Base-by-base conservation (phyloP, 2,329 filamentous ascomycete genomes). In the Colletotrichum siamense region DNA sequence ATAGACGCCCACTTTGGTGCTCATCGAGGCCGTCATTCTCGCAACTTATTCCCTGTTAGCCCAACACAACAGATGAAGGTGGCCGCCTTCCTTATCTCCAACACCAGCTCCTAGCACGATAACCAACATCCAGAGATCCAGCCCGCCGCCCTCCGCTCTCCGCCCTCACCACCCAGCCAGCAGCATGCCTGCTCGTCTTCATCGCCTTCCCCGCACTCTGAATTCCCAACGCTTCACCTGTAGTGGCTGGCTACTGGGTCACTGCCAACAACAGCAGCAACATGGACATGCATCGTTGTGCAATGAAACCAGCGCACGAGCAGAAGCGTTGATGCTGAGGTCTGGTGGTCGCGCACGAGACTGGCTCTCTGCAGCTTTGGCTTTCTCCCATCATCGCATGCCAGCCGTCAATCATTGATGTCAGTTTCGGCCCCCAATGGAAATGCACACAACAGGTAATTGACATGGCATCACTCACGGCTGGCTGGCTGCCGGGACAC, bases 301-400 rank as follows among this genome's bases (percentile, higher is more conserved):
- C 44, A 49, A 30, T 57, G 69, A 75, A 73, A 75, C 73, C n/a
- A 68, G 32, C 24, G 69, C 63, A 36, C 63, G 55, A 57, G 55
- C 69, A 49, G 39, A 61, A 28, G 26, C 26, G 39, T 28, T 24
- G 64, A 39, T 73, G 26, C 44, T 57, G 36, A 63, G 24, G 69
- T 22, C 30, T 57, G 69, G 9, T 26, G 44, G 24, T 39, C 71
- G 57, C 32, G 66, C 62, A 63, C 26, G 69, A 63, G 8, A 30
- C 55, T 16, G 44, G 49, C 44, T 16, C 22, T 55, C n/a, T 49
- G 28, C 13, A n/a, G 26, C 49, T 30, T 57, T 55, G n/a, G 65
- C 65, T 61, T 59, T 24, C 30, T 68, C n/a, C 15, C 44, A 68
- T 52, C 66, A 61, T n/a, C 26, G 32, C 52, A 22, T 36, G 52